Conservation (phyloP, 768 basidiomycete genomes). For the Exsudoporus frostii region DNA sequence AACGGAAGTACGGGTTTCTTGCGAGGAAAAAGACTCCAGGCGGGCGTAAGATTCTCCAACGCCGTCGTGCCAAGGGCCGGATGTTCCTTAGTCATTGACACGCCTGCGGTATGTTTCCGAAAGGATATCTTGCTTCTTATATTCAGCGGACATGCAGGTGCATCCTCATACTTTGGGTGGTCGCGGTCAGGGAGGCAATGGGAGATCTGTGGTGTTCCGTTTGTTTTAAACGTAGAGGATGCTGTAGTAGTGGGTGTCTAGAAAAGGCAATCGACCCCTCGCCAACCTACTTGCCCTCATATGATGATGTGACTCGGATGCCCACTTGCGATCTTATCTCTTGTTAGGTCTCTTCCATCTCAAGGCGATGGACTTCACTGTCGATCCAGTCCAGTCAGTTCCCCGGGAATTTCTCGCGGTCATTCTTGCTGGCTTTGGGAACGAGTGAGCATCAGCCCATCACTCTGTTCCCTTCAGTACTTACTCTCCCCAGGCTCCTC, state of each 20-base stretch:
- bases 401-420: conserved; percentile 84
- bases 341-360: not conserved
- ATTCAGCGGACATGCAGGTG: not conserved
- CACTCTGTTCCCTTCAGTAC: not conserved
- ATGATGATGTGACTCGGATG: conserved; percentile 9
- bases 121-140: not conserved
- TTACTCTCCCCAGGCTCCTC: conserved; percentile 48
- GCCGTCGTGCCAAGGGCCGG: conserved; percentile 73
- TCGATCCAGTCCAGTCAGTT: conserved; percentile 48
- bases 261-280: conserved; percentile 20
- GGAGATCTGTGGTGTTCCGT: not conserved
- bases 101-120: conserved; percentile 10
- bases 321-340: not conserved
- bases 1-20: conserved; percentile 91
- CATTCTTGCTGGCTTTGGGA: conserved; percentile 88
- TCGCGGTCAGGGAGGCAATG: not conserved
- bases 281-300: not conserved
- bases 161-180: not conserved
- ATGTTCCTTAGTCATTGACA: conserved; percentile 75
- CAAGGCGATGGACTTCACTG: conserved; percentile 60
- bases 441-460: conserved; percentile 54
- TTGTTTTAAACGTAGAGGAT: not conserved
- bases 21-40: conserved; percentile 63
- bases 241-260: conserved; percentile 2
- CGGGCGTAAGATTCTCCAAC: conserved; percentile 69